These are phyloP conservation scores for Capsicum baccatum DNA, from an alignment of 257 asterid species.

Conservation along the genomic window DNA sequence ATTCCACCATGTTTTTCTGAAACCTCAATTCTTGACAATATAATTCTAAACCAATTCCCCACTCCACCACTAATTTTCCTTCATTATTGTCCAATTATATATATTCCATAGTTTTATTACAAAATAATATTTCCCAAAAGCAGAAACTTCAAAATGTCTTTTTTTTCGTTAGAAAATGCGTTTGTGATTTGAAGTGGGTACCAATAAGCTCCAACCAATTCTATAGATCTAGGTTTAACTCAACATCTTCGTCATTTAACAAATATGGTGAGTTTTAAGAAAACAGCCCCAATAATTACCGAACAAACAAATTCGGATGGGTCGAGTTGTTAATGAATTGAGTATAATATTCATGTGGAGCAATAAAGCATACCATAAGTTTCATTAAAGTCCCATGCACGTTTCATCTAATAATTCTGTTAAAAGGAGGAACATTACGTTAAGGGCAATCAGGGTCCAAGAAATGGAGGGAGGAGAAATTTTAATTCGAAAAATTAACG, in stretches of 20 bases:
- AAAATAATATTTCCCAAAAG: background rate
- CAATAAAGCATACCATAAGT: background rate
- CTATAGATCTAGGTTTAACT: background rate
- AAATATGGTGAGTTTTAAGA: background rate
- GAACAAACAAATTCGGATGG: background rate
- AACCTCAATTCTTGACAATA: slow-evolving; percentile 29
- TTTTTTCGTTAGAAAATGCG: background rate
- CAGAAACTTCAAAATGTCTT: background rate
- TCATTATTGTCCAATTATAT: slow-evolving; percentile 13
- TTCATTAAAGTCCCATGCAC: background rate
- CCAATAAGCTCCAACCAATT: no score
- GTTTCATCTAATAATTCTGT: background rate
- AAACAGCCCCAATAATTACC: background rate
- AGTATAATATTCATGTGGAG: background rate
- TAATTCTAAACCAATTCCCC: background rate
- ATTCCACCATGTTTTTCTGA: background rate
- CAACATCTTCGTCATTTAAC: background rate
- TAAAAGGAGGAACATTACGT: background rate
- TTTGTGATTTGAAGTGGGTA: background rate
- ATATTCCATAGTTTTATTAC: background rate
- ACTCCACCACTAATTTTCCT: slow-evolving; percentile 2
- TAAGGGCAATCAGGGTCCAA: no score
- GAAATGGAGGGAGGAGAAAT: background rate
- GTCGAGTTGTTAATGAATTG: background rate
- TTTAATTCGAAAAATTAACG: background rate